Conservation (phyloP, 2,329 filamentous ascomycete genomes). For the Grosmannia serpens region DNA sequence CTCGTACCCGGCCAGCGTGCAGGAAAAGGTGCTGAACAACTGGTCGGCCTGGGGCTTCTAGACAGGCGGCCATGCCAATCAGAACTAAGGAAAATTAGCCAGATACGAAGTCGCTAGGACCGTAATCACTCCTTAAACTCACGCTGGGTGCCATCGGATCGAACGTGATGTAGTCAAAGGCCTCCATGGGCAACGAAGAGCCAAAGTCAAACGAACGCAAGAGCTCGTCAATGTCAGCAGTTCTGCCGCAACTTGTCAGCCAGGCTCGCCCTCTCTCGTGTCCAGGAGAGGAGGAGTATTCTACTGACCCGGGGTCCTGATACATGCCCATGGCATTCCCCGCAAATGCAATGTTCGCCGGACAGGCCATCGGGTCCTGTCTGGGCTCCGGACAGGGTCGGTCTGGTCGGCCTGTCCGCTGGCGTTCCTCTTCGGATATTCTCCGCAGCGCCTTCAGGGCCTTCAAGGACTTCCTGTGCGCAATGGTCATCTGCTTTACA, state of each 20-base stretch:
- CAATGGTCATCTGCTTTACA: neutral
- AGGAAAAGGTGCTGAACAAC: conserved; percentile 24
- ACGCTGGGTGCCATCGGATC: neutral
- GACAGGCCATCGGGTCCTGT: neutral
- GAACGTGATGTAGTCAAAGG: neutral
- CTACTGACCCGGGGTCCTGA: neutral
- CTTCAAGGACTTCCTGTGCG: neutral
- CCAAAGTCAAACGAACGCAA: neutral
- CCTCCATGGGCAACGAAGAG: neutral
- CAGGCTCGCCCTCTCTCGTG: neutral
- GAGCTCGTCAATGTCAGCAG: neutral
- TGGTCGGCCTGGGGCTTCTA: conserved; percentile 15
- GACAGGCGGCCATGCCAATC: neutral
- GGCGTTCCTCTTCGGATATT: neutral
- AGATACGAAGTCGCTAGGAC: too few relatives aligned
- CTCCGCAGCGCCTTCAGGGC: neutral
- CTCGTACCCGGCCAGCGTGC: conserved; percentile 26
- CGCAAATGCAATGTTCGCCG: neutral
- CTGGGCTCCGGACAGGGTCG: neutral
- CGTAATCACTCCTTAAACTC: neutral
- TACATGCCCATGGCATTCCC: neutral
- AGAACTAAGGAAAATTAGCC: neutral
- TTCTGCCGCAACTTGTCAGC: neutral
- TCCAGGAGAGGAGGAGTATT: neutral
- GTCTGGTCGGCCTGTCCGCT: neutral